Evolutionary conservation across 352 stramenopile genomes (phyloP), one percentile per base, ranked within the genome.

Genomic region (Globisporangium lucens): DNA sequence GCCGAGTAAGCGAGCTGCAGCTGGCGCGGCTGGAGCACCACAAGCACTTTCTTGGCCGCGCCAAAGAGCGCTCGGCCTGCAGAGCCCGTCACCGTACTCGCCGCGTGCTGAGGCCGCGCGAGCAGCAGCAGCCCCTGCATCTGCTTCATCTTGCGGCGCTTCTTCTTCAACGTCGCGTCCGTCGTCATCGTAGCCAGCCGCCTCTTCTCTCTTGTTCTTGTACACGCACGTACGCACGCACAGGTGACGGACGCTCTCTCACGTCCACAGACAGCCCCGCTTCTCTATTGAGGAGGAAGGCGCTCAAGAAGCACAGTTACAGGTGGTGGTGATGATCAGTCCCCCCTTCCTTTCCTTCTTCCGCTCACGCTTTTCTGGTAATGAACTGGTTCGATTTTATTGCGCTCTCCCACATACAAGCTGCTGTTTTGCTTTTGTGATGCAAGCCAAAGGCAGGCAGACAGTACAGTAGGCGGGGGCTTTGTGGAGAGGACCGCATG

Each of bases 61-160:
- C 59, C 53, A 35, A 71, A 69, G 51, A 66, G 46, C n/a, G 64
- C 60, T 30, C 70, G 63, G 47, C 53, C 33, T 2, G 15, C 17
- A 6, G 35, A 51, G 43, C 6, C 27, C 4, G 5, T 46, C 47
- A 24, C 20, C 47, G 47, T 2, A 30, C 2, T 35, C 33, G 55
- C 7, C n/a, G 56, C 38, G 1, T 49, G 61, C 4, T 79, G 71
- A 29, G 83, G 66, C 7, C 82, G 75, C 66, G 82, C 76, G 47
- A 93, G 79, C 62, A 86, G 69, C 66, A 93, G 70, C 64, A 93
- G 68, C 2, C 85, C 85, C 68, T 91, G 79, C 85, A 93, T 93
- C 65, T 93, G 85, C 78, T 91, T 93, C 82, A 93, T 83, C 56
- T 79, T 78, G 51, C 85, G 85, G 56, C 74, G 79, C 52, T 76